Base-by-base conservation (phyloP, 2,329 filamentous ascomycete genomes). In the Monosporascus sp. region DNA sequence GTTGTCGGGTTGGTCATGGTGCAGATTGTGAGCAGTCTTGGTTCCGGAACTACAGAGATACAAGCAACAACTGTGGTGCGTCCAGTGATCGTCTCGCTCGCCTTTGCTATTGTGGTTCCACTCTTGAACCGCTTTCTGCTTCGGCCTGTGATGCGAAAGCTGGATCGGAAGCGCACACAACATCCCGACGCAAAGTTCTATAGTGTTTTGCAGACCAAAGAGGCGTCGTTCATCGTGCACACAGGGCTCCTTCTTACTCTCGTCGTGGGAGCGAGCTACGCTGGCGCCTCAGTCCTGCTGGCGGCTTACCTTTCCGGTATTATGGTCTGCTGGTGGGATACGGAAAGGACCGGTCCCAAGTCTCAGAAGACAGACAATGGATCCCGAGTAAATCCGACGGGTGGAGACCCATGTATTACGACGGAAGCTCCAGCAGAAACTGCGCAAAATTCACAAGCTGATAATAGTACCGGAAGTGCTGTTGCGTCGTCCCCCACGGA, bases 1-100 rank as follows among this genome's bases (percentile, higher is more conserved):
- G 85, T 93, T 0, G 80, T 89, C 1, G 88, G 88, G 0, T 72
- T 93, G 9, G 82, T 92, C 7, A 87, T 93, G 82, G 86, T 91
- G 0, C 83, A 90, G 59, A 79, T 93, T 46, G 86, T 94, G 20
- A 81, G 86, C 0, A 86, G 84, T 48, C 73, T 93, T 0, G 86
- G 69, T 52, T 66, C 46, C 45, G 51, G 56, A 7, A 41, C n/a
- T 9, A 27, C 26, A 27, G 26, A 27, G 26, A 60, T 66, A 27
- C 53, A 65, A 7, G 69, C 74, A 0, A 51, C 65, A 2, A 71
- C 71, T 0, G 63, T 80, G 3, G 51, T 82, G 11, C 66, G 79
- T 20, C 74, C 76, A 3, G 52, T 82, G 16, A 53, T 77, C 11
- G 72, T 80, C 6, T 78, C 76, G 4, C 22, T 82, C 16, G 82